Percentiles rank a stretch among this genome's conserved stretches.
phyloP scores from a whole-genome alignment of 345 rosid genomes.

The Populus davidiana region DNA sequence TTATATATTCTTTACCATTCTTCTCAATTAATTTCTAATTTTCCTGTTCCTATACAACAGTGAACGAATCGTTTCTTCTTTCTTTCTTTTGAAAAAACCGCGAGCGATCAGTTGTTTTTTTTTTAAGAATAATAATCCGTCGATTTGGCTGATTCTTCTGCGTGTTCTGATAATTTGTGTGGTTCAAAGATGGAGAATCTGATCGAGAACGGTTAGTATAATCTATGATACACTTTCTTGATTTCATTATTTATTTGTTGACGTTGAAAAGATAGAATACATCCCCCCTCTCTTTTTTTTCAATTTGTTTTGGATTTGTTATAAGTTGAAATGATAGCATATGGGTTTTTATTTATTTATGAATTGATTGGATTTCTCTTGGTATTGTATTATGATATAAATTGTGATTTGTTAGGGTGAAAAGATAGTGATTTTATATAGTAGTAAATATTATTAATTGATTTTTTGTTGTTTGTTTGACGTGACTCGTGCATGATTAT shows the following conservation, averaged over 20 bases:
- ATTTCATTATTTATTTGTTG: background rate
- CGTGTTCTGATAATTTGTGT: background rate
- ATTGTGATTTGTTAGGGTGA: too few relatives aligned
- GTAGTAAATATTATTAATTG: background rate
- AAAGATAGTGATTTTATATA: background rate
- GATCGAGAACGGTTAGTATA: background rate
- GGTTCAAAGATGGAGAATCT: background rate
- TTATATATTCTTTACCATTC: conserved; percentile 49
- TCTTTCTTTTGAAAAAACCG: background rate
- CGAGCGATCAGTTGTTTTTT: background rate
- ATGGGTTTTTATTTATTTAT: too few relatives aligned
- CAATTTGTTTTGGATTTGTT: background rate
- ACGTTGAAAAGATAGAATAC: background rate
- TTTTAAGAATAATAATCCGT: background rate
- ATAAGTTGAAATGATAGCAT: background rate
- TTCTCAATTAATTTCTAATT: conserved; percentile 53
- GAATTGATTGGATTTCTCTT: too few relatives aligned
- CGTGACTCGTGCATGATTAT: too few relatives aligned
- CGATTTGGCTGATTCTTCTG: background rate
- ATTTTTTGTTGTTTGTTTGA: background rate
- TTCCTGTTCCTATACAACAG: conserved; percentile 54
- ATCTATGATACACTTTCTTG: background rate
- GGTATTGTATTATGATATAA: too few relatives aligned
- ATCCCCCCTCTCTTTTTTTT: background rate
- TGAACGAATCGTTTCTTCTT: conserved; percentile 12